Conservation (phyloP, 257 asterid genomes). For the Nicotiana tomentosiformis region DNA sequence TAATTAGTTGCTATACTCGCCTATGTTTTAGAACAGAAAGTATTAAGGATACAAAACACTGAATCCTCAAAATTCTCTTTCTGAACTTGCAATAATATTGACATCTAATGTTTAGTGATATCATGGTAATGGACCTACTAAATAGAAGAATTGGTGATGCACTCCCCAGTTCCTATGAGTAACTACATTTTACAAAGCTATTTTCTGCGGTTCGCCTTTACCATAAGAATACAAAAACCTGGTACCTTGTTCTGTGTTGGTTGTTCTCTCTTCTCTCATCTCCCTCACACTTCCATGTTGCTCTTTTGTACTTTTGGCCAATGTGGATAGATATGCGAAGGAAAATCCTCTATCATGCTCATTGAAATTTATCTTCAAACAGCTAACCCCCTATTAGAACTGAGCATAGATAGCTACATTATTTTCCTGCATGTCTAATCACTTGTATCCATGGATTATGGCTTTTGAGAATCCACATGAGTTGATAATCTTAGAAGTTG, state of each 20-base stretch:
- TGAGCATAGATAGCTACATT: background rate
- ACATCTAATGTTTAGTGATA: background rate
- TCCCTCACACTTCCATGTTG: background rate
- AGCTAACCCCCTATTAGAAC: background rate
- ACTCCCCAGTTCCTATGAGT: background rate
- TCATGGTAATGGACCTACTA: background rate
- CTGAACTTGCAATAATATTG: background rate
- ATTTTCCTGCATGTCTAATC: background rate
- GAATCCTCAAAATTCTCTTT: background rate
- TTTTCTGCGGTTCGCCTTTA: background rate
- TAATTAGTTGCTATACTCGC: background rate
- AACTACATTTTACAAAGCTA: background rate
- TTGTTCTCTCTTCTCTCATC: background rate
- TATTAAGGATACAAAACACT: background rate
- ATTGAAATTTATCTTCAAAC: background rate
- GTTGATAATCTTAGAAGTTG: background rate
- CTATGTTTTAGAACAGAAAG: background rate
- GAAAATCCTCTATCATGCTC: background rate
- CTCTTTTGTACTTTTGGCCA: background rate
- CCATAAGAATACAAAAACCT: background rate
- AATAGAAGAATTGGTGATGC: background rate
- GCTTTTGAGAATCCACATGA: background rate
- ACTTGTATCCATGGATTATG: slow-evolving; percentile 2
- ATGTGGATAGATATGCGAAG: background rate
- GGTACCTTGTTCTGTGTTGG: background rate